Conservation (phyloP, 495 filamentous ascomycete species). For the Poronia punctata region DNA sequence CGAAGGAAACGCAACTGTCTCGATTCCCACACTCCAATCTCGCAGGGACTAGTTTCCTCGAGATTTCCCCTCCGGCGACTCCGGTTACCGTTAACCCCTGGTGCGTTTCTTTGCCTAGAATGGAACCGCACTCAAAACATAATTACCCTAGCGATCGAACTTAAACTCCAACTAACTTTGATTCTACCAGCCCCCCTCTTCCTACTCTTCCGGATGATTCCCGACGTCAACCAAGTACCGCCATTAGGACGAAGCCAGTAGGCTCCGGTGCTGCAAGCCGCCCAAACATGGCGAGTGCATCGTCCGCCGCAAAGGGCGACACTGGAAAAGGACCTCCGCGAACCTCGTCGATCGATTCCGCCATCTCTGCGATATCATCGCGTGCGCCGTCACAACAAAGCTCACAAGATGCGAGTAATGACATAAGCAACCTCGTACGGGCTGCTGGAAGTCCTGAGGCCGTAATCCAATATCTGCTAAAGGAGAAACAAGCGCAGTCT, state of each 20-base stretch:
- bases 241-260: slow-evolving; percentile 33
- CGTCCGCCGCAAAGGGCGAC: slow-evolving; percentile 14
- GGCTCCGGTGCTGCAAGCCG: slow-evolving; percentile 21
- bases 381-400: slow-evolving; percentile 54
- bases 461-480: slow-evolving; percentile 78
- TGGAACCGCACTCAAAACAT: slow-evolving; percentile 1
- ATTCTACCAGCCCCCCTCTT: slow-evolving; percentile 21
- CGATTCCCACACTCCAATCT: not conserved
- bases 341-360: slow-evolving; percentile 92
- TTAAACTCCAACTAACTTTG: slow-evolving; percentile 18
- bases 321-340: slow-evolving; percentile 44
- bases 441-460: slow-evolving; percentile 86
- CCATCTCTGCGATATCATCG: slow-evolving; percentile 80
- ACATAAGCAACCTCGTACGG: slow-evolving; percentile 66
- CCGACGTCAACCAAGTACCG: slow-evolving; percentile 29
- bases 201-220: slow-evolving; percentile 37
- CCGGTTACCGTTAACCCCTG: slow-evolving; percentile 11
- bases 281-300: slow-evolving; percentile 20
- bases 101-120: slow-evolving; percentile 21
- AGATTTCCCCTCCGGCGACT: slow-evolving; percentile 7
- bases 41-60: slow-evolving; percentile 7
- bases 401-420: slow-evolving; percentile 55
- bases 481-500: slow-evolving; percentile 80
- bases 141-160: not conserved
- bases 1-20: slow-evolving; percentile 3